Conservation (phyloP, 805 yeast species). For the Candida takata region DNA sequence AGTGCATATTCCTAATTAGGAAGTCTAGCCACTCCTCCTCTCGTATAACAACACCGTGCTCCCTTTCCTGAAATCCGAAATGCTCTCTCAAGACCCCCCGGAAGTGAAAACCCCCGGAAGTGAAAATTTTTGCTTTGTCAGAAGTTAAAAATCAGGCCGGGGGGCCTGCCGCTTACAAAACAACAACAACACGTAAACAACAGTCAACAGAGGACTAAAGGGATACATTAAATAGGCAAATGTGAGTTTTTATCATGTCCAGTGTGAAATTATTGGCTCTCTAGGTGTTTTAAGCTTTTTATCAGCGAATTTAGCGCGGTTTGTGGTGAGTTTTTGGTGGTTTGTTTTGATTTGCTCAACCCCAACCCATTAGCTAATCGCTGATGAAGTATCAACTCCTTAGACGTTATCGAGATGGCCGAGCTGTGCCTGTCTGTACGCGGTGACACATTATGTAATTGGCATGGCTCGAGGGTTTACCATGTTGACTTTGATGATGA, state of each 20-base stretch:
- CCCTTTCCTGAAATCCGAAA: too few relatives aligned
- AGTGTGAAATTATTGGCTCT: too few relatives aligned
- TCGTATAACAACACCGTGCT: too few relatives aligned
- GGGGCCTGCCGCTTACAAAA: not conserved
- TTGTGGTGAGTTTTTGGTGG: not conserved
- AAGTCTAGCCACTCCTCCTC: too few relatives aligned
- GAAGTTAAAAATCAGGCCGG: not conserved
- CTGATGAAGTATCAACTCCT: not conserved
- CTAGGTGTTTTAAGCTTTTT: not conserved
- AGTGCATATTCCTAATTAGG: too few relatives aligned
- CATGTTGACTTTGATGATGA: not conserved
- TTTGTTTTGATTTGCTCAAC: not conserved
- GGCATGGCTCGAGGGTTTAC: too few relatives aligned
- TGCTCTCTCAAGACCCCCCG: too few relatives aligned
- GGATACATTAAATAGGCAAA: not conserved
- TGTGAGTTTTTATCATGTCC: not conserved
- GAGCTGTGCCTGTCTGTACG: too few relatives aligned
- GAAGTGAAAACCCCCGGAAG: too few relatives aligned
- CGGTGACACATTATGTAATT: too few relatives aligned
- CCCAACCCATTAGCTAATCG: not conserved
- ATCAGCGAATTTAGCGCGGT: not conserved
- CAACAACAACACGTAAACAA: not conserved
- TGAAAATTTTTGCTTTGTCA: slow-evolving; percentile 1
- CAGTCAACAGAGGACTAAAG: not conserved
- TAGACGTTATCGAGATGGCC: too few relatives aligned